Base-by-base conservation (phyloP, 2,329 filamentous ascomycete genomes). In the Verticillium longisporum region DNA sequence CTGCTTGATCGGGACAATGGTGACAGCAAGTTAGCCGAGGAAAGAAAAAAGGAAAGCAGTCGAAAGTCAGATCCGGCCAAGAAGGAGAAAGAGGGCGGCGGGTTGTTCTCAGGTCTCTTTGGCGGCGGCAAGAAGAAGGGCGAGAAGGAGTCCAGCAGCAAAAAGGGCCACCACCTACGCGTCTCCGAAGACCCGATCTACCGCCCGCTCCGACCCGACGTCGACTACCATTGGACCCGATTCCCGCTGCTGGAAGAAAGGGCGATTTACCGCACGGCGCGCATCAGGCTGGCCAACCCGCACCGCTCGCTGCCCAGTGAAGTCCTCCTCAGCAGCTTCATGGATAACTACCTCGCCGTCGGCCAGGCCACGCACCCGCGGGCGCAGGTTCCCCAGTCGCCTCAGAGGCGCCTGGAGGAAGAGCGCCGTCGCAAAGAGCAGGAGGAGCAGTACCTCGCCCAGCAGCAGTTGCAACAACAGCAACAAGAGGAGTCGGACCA, bases 351-450 rank as follows among this genome's bases (percentile, higher is more conserved):
- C 73, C 84, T 99, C 66, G 95, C 95, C 64, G 99, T 98, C 74
- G 95, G 99, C 55, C 95, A 99, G 76, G 92, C 96, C 70, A 97
- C 97, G 91, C 95, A 99, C 74, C 95, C 95, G 54, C 91, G 96
- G 71, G 91, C 97, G 77, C 91, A 96, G 69, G 88, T 96, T 54
- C 91, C 91, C n/a, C 85, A 90, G 38, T 93, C 90, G 15, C 87
- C 90, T 38, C 92, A 89, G 71, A 85, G 85, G 70, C 79, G 80
- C 59, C 74, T 84, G 59, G 83, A 87, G 63, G 82, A 86, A 60
- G 82, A 83, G 66, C 76, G 79, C 57, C 74, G 76, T 55, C 76
- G 80, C 37, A 80, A 80, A 65, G 79, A 80, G 60, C 77, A 80
- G 63, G 79, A 82, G 66, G 73, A 82, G 66, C 75, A 81, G 65